Conservation (phyloP, 2,329 filamentous ascomycete species). For the Fusarium ambrosium region DNA sequence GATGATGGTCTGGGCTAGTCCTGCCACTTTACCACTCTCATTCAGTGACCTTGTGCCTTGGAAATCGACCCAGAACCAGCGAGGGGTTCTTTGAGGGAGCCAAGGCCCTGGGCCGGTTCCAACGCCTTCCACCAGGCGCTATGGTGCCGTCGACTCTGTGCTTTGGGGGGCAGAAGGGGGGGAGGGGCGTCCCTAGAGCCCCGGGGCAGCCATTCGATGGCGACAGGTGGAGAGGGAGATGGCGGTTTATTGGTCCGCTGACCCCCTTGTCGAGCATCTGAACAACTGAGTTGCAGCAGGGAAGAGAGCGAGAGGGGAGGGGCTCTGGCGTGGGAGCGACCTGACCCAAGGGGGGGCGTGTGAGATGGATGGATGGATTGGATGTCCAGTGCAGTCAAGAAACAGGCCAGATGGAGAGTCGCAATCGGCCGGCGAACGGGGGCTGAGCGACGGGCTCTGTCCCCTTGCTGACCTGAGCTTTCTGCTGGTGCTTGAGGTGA, state of each 20-base stretch:
- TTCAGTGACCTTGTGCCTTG: constrained; percentile 38
- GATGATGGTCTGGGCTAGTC: constrained; percentile 23
- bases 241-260: constrained; percentile 37
- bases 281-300: constrained; percentile 43
- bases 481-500: constrained; percentile 5
- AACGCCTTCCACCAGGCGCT: constrained; percentile 48
- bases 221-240: constrained; percentile 37
- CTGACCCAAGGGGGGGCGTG: constrained; percentile 21
- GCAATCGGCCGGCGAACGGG: constrained; percentile 42
- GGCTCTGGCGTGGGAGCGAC: constrained; percentile 20
- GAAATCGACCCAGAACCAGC: constrained; percentile 38
- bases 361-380: constrained; percentile 31
- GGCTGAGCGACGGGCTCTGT: constrained; percentile 37
- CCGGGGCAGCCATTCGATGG: constrained; percentile 38
- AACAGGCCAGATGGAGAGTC: constrained; percentile 42
- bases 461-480: constrained; percentile 19
- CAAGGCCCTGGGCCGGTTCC: constrained; percentile 44
- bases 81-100: constrained; percentile 41
- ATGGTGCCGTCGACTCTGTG: constrained; percentile 26
- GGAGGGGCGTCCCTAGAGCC: constrained; percentile 16
- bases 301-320: constrained; percentile 28
- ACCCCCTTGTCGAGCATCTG: constrained; percentile 41
- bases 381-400: constrained; percentile 1
- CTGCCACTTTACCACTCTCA: constrained; percentile 24
- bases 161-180: constrained; percentile 20